A percentile compares a stretch with the other conserved stretches of the same genome.
These are phyloP conservation scores for Lactifluus subvellereus DNA, from an alignment of 768 basidiomycete genomes.

Conservation along the genomic window DNA sequence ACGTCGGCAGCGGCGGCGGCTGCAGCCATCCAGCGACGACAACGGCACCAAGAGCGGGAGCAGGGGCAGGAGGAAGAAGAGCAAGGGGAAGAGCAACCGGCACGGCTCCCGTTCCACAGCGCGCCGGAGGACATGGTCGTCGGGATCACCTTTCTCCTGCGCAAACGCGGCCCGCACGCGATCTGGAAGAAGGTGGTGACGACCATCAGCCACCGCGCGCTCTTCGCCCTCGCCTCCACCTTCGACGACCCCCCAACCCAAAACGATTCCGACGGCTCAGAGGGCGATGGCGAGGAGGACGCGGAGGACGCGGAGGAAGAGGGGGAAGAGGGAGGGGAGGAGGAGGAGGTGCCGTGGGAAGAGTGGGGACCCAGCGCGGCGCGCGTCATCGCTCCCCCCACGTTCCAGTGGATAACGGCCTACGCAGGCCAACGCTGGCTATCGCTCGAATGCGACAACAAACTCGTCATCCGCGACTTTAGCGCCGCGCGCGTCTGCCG, in stretches of 20 bases:
- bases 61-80: too few relatives aligned
- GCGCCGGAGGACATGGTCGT: constrained; percentile 18
- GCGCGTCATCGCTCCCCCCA: constrained; percentile 7
- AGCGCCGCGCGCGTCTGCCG: constrained; percentile 11
- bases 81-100: too few relatives aligned
- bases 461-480: constrained; percentile 12
- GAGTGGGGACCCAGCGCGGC: constrained; percentile 10
- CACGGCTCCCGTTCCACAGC: constrained; percentile 12
- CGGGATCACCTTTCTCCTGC: constrained; percentile 18
- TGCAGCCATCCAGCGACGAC: not conserved
- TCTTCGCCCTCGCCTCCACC: constrained; percentile 2
- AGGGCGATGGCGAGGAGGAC: too few relatives aligned
- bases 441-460: constrained; percentile 1
- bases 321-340: not conserved
- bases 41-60: not conserved
- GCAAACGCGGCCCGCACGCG: not conserved
- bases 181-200: constrained; percentile 11
- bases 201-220: constrained; percentile 10
- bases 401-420: constrained; percentile 20
- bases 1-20: not conserved
- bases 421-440: constrained; percentile 19
- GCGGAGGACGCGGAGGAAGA: not conserved
- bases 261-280: too few relatives aligned
- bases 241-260: not conserved
- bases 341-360: not conserved